Percentiles rank a stretch among this genome's conserved stretches.
Evolutionary conservation across 1,284 basidiomycete genomes (phyloP).

Genomic region (Phlebopus sp.): DNA sequence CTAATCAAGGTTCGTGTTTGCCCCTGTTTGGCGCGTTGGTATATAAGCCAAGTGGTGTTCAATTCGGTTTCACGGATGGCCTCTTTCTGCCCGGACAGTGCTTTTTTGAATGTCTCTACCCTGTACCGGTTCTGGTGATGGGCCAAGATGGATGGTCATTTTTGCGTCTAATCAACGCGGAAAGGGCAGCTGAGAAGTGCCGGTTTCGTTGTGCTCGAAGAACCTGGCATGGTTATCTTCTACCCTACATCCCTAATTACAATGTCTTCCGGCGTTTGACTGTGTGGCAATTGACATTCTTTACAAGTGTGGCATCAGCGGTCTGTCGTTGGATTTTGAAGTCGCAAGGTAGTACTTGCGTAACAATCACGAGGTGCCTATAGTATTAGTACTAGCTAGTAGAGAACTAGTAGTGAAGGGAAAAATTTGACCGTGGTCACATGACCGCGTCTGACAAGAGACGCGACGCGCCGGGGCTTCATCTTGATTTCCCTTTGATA

Average conservation of each 20-base stretch:
- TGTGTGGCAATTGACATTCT: background rate
- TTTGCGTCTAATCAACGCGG: conserved; percentile 48
- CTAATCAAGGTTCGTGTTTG: conserved; percentile 22
- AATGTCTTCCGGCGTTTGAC: background rate
- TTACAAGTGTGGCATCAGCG: too few species aligned
- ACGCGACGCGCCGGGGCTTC: too few species aligned
- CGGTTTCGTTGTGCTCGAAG: conserved; percentile 18
- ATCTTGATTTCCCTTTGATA: background rate
- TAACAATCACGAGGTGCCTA: too few species aligned
- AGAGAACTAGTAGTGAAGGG: too few species aligned
- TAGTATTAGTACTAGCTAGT: too few species aligned
- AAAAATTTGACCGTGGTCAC: too few species aligned
- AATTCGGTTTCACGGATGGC: conserved; percentile 34
- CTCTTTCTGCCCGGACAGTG: conserved; percentile 72
- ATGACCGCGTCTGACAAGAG: conserved; percentile 24
- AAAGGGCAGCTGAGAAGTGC: conserved; percentile 46
- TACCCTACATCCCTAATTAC: conserved; percentile 24
- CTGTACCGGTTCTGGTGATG: conserved; percentile 75
- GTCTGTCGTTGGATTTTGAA: too few species aligned
- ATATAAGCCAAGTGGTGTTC: conserved; percentile 18
- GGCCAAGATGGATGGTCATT: conserved; percentile 50
- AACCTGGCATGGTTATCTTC: conserved; percentile 34
- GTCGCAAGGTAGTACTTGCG: too few species aligned
- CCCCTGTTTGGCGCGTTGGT: conserved; percentile 26
- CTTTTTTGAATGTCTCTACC: conserved; percentile 40